Percentiles rank a stretch among this genome's conserved stretches.
phyloP scores from a whole-genome alignment of 352 stramenopile genomes.

The Phytophthora melonis region DNA sequence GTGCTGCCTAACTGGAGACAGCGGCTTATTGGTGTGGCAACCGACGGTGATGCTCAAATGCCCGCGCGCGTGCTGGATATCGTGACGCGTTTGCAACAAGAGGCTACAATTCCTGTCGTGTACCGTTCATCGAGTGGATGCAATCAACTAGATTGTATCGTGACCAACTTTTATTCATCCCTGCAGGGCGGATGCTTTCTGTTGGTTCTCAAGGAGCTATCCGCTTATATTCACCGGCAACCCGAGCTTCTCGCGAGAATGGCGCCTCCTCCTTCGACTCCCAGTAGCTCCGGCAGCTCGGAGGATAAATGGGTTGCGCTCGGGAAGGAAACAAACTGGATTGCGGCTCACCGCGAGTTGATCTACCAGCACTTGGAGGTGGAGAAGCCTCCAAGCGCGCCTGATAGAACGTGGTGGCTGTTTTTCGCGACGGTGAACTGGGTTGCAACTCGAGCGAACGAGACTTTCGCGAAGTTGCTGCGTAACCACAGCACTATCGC shows the following conservation, averaged over 20 bases:
- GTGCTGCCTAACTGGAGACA: slow-evolving; percentile 53
- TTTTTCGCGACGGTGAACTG: slow-evolving; percentile 63
- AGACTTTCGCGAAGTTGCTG: slow-evolving; percentile 45
- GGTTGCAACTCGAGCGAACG: slow-evolving; percentile 50
- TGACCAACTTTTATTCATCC: slow-evolving; percentile 58
- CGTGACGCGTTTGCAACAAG: slow-evolving; percentile 40
- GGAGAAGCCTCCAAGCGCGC: slow-evolving; percentile 29
- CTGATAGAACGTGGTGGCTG: slow-evolving; percentile 67
- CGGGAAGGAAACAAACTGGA: slow-evolving; percentile 56
- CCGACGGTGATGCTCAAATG: slow-evolving; percentile 46
- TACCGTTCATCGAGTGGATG: slow-evolving; percentile 46
- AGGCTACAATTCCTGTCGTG: slow-evolving; percentile 30
- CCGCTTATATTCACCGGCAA: slow-evolving; percentile 42
- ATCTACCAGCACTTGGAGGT: slow-evolving; percentile 55
- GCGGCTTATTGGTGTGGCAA: slow-evolving; percentile 46
- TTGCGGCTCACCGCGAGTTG: slow-evolving; percentile 62
- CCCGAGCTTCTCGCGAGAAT: slow-evolving; percentile 45
- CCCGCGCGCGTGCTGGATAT: slow-evolving; percentile 39
- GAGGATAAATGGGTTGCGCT: slow-evolving; percentile 44
- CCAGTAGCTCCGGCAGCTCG: slow-evolving; percentile 3
- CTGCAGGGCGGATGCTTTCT: slow-evolving; percentile 52
- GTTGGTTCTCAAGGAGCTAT: slow-evolving; percentile 42
- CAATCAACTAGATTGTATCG: slow-evolving; percentile 45
- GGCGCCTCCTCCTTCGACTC: slow-evolving; percentile 11
- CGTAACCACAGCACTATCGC: slow-evolving; percentile 32